Evolutionary conservation across 306 rosid genomes (phyloP).

Genomic region (Astragalus glycyphyllos): DNA sequence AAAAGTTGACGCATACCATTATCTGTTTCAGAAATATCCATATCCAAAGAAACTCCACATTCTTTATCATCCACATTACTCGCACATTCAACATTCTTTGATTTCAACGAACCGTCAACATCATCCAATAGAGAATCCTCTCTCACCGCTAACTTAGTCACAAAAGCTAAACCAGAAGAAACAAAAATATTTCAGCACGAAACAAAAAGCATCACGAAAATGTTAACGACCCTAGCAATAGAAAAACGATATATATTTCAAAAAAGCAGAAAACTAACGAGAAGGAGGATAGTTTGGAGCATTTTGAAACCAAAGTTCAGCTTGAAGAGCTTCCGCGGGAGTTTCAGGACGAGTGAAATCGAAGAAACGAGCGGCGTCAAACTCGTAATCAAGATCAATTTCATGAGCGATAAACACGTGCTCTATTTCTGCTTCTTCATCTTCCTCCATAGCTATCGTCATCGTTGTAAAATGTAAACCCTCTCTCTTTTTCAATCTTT

Average conservation of each 20-base stretch:
- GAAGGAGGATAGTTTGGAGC: slow-evolving; percentile 53
- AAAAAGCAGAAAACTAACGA: slow-evolving; percentile 39
- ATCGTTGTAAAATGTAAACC: neutral
- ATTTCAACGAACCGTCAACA: slow-evolving; percentile 31
- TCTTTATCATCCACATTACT: slow-evolving; percentile 40
- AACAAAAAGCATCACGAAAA: no score
- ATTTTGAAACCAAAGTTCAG: slow-evolving; percentile 49
- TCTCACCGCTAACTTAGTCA: slow-evolving; percentile 43
- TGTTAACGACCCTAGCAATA: neutral
- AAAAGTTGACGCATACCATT: slow-evolving; percentile 29
- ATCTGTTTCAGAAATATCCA: slow-evolving; percentile 32
- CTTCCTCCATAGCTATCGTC: slow-evolving; percentile 42
- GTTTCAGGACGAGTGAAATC: slow-evolving; percentile 54
- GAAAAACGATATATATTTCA: neutral
- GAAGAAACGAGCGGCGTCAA: slow-evolving; percentile 58
- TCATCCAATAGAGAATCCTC: slow-evolving; percentile 38
- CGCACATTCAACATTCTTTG: slow-evolving; percentile 32
- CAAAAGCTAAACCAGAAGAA: slow-evolving; percentile 51
- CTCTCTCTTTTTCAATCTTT: neutral
- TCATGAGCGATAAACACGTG: slow-evolving; percentile 56
- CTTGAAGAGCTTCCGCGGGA: slow-evolving; percentile 37
- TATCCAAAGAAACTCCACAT: slow-evolving; percentile 13
- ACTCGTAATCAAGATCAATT: slow-evolving; percentile 60
- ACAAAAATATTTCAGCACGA: slow-evolving; percentile 17
- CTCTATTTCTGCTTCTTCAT: slow-evolving; percentile 47